phyloP scores from a whole-genome alignment of 1,284 basidiomycete species.

The Entoloma clypeatum region DNA sequence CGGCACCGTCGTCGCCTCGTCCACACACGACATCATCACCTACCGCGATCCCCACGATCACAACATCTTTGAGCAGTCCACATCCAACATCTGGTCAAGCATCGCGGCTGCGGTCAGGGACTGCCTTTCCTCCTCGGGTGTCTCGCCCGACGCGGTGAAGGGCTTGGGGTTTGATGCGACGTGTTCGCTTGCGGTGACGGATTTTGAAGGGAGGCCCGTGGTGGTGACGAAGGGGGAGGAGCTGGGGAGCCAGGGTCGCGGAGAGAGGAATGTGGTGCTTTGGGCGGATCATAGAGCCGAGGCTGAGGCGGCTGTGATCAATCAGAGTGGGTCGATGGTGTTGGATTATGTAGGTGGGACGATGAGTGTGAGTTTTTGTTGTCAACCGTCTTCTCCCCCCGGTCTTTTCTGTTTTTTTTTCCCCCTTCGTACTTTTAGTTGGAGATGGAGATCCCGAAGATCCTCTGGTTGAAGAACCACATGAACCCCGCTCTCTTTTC shows the following conservation, averaged over 20 bases:
- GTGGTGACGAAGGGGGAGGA: conserved; percentile 72
- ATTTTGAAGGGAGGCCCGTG: conserved; percentile 72
- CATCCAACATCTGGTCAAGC: conserved; percentile 81
- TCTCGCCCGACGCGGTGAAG: conserved; percentile 67
- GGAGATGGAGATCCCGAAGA: conserved; percentile 97
- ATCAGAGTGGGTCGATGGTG: conserved; percentile 79
- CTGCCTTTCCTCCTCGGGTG: conserved; percentile 61
- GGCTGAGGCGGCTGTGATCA: conserved; percentile 88
- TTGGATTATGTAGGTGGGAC: conserved; percentile 94
- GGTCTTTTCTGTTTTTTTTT: neutral
- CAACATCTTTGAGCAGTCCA: conserved; percentile 94
- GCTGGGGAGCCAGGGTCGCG: conserved; percentile 58
- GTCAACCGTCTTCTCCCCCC: conserved; percentile 32
- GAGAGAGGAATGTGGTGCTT: conserved; percentile 82
- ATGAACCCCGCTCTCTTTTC: conserved; percentile 78
- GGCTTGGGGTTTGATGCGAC: conserved; percentile 97
- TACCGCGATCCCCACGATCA: conserved; percentile 84
- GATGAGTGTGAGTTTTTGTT: conserved; percentile 97
- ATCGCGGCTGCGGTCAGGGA: conserved; percentile 70
- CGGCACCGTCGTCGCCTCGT: conserved; percentile 78
- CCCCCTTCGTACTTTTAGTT: conserved; percentile 45
- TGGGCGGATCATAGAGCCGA: conserved; percentile 97
- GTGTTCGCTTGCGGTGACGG: conserved; percentile 89
- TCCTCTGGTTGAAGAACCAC: conserved; percentile 92
- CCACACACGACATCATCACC: conserved; percentile 76